phyloP scores from a whole-genome alignment of 768 basidiomycete species.

The Infundibulicybe gibba region DNA sequence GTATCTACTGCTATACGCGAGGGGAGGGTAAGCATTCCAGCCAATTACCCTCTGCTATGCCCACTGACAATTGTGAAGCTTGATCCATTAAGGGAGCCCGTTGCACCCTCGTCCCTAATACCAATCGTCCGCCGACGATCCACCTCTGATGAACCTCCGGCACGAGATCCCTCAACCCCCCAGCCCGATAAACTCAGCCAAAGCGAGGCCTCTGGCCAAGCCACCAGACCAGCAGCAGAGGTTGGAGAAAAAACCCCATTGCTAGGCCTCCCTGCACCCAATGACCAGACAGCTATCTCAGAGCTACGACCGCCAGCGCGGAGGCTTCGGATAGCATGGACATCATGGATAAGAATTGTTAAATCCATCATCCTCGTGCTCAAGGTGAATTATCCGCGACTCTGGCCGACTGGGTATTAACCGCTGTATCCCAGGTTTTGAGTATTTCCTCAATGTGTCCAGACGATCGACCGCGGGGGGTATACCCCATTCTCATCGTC shows the following conservation, averaged over 20 bases:
- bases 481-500: constrained; percentile 11
- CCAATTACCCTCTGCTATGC: not conserved
- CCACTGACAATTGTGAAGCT: constrained; percentile 3
- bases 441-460: constrained; percentile 16
- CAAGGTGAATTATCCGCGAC: constrained; percentile 14
- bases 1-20: constrained; percentile 67
- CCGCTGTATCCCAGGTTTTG: constrained; percentile 8
- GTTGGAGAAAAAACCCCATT: not conserved
- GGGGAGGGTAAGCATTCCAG: constrained; percentile 56
- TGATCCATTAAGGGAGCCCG: constrained; percentile 13
- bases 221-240: not conserved
- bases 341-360: constrained; percentile 12
- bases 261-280: not conserved
- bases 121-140: constrained; percentile 4
- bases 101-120: constrained; percentile 1
- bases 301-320: not conserved
- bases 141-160: constrained; percentile 8
- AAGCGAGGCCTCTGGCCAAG: not conserved
- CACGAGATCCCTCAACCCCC: not conserved
- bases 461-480: constrained; percentile 1
- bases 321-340: not conserved
- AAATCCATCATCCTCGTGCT: constrained; percentile 23
- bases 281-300: not conserved
- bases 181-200: not conserved
- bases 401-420: not conserved